Conservation (phyloP, 257 asterid genomes). For the Solanum chilense region DNA sequence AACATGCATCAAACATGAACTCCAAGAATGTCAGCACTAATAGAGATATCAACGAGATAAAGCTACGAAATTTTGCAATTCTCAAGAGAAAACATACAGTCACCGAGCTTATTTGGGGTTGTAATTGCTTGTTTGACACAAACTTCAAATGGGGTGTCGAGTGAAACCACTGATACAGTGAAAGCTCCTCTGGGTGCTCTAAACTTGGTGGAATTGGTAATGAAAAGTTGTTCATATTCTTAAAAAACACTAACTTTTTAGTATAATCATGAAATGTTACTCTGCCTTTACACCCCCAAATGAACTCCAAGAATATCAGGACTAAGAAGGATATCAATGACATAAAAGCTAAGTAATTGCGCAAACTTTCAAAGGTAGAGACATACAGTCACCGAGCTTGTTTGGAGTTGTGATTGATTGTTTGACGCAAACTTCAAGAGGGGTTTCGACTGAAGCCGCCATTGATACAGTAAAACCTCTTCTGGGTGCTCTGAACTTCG, state of each 20-base stretch:
- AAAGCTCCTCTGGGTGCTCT: conserved; percentile 3
- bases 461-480: conserved; percentile 22
- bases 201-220: neutral
- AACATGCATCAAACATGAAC: too few species aligned
- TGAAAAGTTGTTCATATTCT: neutral
- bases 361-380: neutral
- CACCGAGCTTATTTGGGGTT: conserved; percentile 73
- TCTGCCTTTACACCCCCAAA: neutral
- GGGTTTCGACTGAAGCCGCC: conserved; percentile 34
- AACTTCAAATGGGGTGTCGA: conserved; percentile 45
- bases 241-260: neutral
- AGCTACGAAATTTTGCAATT: too few species aligned
- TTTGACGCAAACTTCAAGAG: conserved; percentile 68
- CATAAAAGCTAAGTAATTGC: neutral
- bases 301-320: neutral
- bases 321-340: neutral
- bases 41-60: too few species aligned
- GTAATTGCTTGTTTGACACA: conserved; percentile 65
- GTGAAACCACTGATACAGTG: conserved; percentile 19
- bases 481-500: conserved; percentile 2
- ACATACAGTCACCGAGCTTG: conserved; percentile 87
- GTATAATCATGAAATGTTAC: neutral
- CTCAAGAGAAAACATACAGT: conserved; percentile 36
- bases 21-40: too few species aligned
- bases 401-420: conserved; percentile 63